phyloP scores from a whole-genome alignment of 2,329 filamentous ascomycete genomes.

The Aspergillus terreus region DNA sequence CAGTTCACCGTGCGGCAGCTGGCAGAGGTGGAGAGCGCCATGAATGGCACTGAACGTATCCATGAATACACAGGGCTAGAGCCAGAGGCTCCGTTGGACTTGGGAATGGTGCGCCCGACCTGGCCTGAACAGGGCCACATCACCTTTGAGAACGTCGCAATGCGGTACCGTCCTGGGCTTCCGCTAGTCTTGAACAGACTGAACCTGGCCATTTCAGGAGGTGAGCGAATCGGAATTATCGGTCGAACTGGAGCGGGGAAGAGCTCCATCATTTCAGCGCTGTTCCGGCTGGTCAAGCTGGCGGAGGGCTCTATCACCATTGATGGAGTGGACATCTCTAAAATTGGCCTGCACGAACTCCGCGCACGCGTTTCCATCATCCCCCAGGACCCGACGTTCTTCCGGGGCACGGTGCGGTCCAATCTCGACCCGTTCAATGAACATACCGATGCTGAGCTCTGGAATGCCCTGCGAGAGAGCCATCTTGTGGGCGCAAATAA shows the following conservation, averaged over 20 bases:
- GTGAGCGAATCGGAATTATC: slow-evolving; percentile 48
- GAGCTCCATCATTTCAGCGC: slow-evolving; percentile 44
- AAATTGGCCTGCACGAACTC: slow-evolving; percentile 39
- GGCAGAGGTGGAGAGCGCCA: slow-evolving; percentile 94
- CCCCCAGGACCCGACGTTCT: slow-evolving; percentile 45
- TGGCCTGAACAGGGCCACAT: slow-evolving; percentile 91
- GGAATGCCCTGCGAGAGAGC: slow-evolving; percentile 44
- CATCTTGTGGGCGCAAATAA: slow-evolving; percentile 34
- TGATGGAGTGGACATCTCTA: slow-evolving; percentile 42
- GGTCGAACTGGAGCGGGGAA: slow-evolving; percentile 46
- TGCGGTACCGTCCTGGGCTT: slow-evolving; percentile 72
- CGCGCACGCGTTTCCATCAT: slow-evolving; percentile 43
- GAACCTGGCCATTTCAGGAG: slow-evolving; percentile 43
- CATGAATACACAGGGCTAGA: slow-evolving; percentile 85
- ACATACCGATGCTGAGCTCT: slow-evolving; percentile 45
- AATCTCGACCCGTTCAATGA: slow-evolving; percentile 46
- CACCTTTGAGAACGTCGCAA: slow-evolving; percentile 68
- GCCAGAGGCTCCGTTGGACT: slow-evolving; percentile 81
- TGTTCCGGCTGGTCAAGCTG: slow-evolving; percentile 43
- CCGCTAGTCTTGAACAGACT: slow-evolving; percentile 71
- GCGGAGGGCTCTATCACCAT: slow-evolving; percentile 40
- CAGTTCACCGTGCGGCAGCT: slow-evolving; percentile 92
- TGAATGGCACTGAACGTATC: slow-evolving; percentile 92
- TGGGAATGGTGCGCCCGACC: slow-evolving; percentile 62
- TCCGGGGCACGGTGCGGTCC: slow-evolving; percentile 42